Evolutionary conservation across 768 basidiomycete species (phyloP).

Genomic region (Nevesoporus exiguus): DNA sequence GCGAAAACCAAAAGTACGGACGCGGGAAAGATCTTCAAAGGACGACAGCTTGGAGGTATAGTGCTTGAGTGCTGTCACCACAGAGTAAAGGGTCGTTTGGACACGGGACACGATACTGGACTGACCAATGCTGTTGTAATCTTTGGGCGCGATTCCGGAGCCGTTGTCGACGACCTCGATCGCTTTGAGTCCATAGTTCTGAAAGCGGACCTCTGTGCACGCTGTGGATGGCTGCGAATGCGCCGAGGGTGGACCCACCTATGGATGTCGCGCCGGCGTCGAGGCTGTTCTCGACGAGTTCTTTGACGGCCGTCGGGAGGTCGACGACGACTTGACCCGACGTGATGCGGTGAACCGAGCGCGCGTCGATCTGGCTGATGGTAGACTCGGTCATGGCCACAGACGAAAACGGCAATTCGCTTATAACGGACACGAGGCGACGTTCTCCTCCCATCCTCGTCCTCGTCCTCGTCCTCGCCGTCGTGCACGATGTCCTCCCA

Average conservation of each 20-base stretch:
- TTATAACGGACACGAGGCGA: constrained; percentile 2
- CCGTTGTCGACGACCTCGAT: constrained; percentile 95
- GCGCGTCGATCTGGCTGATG: constrained; percentile 64
- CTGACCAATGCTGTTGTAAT: constrained; percentile 78
- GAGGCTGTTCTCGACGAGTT: constrained; percentile 92
- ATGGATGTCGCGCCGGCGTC: constrained; percentile 89
- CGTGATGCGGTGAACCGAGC: constrained; percentile 83
- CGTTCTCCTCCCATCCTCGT: not conserved
- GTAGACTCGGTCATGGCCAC: not conserved
- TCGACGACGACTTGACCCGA: constrained; percentile 95
- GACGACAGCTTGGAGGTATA: constrained; percentile 88
- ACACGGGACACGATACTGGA: not conserved
- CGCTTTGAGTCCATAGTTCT: constrained; percentile 75
- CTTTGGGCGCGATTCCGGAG: constrained; percentile 70
- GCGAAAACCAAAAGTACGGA: constrained; percentile 89
- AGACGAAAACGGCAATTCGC: not conserved
- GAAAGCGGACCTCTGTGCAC: constrained; percentile 78
- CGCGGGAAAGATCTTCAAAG: constrained; percentile 66
- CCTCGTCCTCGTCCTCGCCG: not conserved
- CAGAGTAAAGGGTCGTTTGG: not conserved
- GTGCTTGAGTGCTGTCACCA: constrained; percentile 74
- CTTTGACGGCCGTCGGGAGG: constrained; percentile 91
- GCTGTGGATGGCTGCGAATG: constrained; percentile 2
- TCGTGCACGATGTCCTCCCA: constrained; percentile 22
- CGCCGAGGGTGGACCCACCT: constrained; percentile 45